phyloP scores from a whole-genome alignment of 148 eudicot genomes.

The Vaccinium darrowii region DNA sequence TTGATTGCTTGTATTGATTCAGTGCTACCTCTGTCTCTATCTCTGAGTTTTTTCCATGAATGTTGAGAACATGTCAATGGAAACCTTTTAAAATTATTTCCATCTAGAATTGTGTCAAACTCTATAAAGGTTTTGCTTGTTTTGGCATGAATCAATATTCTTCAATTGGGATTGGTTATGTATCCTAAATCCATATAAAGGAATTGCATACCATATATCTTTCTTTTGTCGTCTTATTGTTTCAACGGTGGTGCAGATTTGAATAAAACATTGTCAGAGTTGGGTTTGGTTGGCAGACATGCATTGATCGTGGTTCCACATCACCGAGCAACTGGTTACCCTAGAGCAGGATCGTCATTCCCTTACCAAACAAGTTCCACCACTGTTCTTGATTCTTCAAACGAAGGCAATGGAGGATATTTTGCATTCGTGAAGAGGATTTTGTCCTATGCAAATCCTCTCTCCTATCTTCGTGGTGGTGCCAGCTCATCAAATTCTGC shows the following conservation, averaged over 20 bases:
- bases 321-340: conserved; percentile 9
- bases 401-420: conserved; percentile 40
- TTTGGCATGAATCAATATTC: not conserved
- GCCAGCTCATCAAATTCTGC: conserved; percentile 37
- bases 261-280: conserved; percentile 38
- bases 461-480: conserved; percentile 51
- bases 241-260: conserved; percentile 36
- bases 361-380: conserved; percentile 17
- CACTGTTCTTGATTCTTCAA: conserved; percentile 25
- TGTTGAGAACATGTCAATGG: not conserved
- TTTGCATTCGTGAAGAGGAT: conserved; percentile 36
- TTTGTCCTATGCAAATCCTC: conserved; percentile 48
- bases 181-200: not conserved
- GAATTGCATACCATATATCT: not conserved
- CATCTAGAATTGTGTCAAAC: not conserved
- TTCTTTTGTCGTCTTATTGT: not conserved
- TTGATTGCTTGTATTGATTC: not conserved
- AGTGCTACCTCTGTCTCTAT: not conserved
- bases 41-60: not conserved
- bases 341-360: conserved; percentile 26
- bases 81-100: not conserved
- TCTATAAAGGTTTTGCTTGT: not conserved
- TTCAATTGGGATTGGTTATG: not conserved
- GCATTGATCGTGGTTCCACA: conserved; percentile 49
- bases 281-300: conserved; percentile 50